phyloP scores from a whole-genome alignment of 345 rosid genomes.

The Cardamine occulta region DNA sequence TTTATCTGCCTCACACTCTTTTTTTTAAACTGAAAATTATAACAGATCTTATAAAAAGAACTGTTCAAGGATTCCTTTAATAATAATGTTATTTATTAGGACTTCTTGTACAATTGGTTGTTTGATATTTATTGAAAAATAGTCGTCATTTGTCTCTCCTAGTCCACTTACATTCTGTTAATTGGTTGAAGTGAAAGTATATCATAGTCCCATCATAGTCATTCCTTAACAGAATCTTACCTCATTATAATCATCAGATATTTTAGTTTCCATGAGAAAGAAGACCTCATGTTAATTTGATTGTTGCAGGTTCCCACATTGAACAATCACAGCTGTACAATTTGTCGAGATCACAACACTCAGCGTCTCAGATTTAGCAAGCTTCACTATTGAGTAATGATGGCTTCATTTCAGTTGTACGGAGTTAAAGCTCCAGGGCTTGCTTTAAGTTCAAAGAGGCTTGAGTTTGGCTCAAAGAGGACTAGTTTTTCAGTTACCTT shows the following conservation, averaged over 20 bases:
- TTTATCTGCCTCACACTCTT: constrained; percentile 5
- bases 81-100: neutral
- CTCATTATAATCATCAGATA: neutral
- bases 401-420: constrained; percentile 38
- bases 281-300: constrained; percentile 19
- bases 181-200: neutral
- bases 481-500: constrained; percentile 21
- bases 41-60: constrained; percentile 9
- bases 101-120: neutral
- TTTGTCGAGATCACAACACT: constrained; percentile 43
- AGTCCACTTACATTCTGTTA: constrained; percentile 7
- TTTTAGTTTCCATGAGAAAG: constrained; percentile 24
- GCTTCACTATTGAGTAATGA: constrained; percentile 26
- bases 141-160: neutral
- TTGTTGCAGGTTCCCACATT: constrained; percentile 23
- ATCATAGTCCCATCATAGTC: neutral
- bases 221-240: neutral
- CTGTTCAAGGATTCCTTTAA: neutral
- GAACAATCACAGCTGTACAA: constrained; percentile 16
- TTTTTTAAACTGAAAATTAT: neutral
- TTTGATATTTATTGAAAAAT: constrained; percentile 8
- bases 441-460: constrained; percentile 33
- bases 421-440: constrained; percentile 46
- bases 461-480: constrained; percentile 34
- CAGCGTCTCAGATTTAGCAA: constrained; percentile 18